Evolutionary conservation across 441 rosid species (phyloP), one percentile per base, ranked within the genome.

Genomic region (Populus hybrid): DNA sequence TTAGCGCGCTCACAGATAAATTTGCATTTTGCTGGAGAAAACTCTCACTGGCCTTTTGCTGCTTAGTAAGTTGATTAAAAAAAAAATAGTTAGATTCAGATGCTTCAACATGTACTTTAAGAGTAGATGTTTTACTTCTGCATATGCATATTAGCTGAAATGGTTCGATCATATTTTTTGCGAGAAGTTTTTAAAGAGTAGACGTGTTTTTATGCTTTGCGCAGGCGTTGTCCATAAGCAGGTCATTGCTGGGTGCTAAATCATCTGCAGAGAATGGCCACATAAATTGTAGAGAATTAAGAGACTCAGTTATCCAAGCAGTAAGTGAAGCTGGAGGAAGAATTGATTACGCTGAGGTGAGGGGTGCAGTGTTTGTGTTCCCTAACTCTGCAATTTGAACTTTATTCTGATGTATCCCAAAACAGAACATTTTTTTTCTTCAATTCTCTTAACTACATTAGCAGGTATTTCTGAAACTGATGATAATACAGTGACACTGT

Each of bases 301-400:
- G 81, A 80, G 86, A 89, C 74, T 71, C 78, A 38, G 88, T 90
- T 76, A 35, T 88, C 76, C 83, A 75, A 79, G 86, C 84, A 72
- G 79, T 92, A 78, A 80, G 71, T 77, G 86, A 83, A 76, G 89
- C 97, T 78, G 90, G 89, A 53, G 99, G 97, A 28, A 87, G 68
- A 84, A 75, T 95, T 23, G 98, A 92, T 84, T 95, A 92, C 85
- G 97, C 89, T 0, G 93, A 95, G 94, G 98, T 93, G 67, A 82
- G 81, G 5, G 36, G n/a, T 53, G 61, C 61, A 16, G 26, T 23
- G 11, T 38, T 61, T 64, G 20, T 28, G 67, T 32, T 72, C 61
- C 10, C 16, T 36, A 0, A 32, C n/a, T 75, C 38, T 11, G 8
- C 0, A 2, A 20, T 9, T 40, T 12, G 26, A 7, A 5, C n/a